phyloP scores from a whole-genome alignment of 2,329 filamentous ascomycete genomes.

The Fusarium begoniae region DNA sequence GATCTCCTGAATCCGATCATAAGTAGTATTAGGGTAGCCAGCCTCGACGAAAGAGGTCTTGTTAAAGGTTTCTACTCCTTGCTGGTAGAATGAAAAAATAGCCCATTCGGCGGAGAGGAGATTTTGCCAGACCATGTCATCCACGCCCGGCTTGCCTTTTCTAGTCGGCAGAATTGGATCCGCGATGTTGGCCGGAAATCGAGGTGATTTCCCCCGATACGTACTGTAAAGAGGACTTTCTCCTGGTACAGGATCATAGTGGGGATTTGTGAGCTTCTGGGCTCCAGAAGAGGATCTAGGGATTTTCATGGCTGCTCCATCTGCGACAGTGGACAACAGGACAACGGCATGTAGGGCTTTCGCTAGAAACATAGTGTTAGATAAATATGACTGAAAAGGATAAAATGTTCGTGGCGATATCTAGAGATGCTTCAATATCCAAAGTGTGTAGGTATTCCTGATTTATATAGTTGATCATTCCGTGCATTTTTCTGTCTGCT shows the following conservation, averaged over 20 bases:
- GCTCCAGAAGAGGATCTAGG: neutral
- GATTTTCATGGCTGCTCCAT: neutral
- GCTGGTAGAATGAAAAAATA: neutral
- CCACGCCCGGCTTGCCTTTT: neutral
- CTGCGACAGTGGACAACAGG: fast-evolving
- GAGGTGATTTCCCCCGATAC: neutral
- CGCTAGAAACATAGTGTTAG: fast-evolving
- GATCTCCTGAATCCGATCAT: neutral
- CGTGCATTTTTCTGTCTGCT: neutral
- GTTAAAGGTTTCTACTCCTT: neutral
- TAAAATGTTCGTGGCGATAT: too few species aligned
- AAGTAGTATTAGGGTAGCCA: neutral
- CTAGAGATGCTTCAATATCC: fast-evolving
- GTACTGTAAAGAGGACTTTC: neutral
- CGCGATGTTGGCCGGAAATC: neutral
- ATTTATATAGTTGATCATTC: neutral
- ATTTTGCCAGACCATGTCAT: neutral
- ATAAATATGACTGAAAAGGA: too few species aligned
- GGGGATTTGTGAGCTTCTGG: neutral
- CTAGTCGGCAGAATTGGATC: neutral
- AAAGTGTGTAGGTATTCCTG: too few species aligned
- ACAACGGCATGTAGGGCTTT: neutral
- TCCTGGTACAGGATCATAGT: neutral
- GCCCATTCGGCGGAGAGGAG: neutral
- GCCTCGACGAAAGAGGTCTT: neutral